Percentiles rank a stretch among this genome's conserved stretches.
Evolutionary conservation across 306 rosid genomes (phyloP).

Genomic region (Vigna hirtella): DNA sequence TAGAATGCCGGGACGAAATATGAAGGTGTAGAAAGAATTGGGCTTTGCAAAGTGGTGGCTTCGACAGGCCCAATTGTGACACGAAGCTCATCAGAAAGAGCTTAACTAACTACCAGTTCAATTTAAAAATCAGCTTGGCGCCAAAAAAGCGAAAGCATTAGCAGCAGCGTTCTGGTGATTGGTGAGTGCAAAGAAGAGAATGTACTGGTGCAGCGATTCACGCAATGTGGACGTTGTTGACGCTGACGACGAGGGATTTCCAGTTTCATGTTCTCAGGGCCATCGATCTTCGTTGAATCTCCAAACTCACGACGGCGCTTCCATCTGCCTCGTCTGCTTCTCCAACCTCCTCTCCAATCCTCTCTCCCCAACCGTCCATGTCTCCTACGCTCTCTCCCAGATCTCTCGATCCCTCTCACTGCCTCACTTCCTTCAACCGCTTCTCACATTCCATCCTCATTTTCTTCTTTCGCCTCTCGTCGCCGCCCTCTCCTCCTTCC

Average conservation of each 20-base stretch:
- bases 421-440: constrained; percentile 63
- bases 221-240: constrained; percentile 42
- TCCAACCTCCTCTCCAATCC: constrained; percentile 80
- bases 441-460: constrained; percentile 78
- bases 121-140: constrained; percentile 44
- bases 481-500: constrained; percentile 68
- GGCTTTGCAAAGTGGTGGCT: background rate
- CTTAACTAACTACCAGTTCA: background rate
- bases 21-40: too few relatives aligned
- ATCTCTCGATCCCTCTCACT: constrained; percentile 76
- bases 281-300: constrained; percentile 80
- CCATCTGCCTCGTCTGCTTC: constrained; percentile 86
- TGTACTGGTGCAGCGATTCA: constrained; percentile 49
- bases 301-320: constrained; percentile 71
- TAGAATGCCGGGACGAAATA: too few relatives aligned
- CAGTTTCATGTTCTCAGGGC: constrained; percentile 67
- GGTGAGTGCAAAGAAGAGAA: constrained; percentile 20
- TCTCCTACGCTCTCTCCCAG: constrained; percentile 90
- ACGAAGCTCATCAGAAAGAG: background rate
- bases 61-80: background rate
- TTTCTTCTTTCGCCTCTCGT: constrained; percentile 77
- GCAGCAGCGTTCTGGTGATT: background rate
- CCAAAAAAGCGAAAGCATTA: constrained; percentile 11
- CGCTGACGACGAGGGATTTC: constrained; percentile 34
- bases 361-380: constrained; percentile 83